Evolutionary conservation across 192 early-diverging fungal genomes (phyloP).

Genomic region (Podochytrium sp.): DNA sequence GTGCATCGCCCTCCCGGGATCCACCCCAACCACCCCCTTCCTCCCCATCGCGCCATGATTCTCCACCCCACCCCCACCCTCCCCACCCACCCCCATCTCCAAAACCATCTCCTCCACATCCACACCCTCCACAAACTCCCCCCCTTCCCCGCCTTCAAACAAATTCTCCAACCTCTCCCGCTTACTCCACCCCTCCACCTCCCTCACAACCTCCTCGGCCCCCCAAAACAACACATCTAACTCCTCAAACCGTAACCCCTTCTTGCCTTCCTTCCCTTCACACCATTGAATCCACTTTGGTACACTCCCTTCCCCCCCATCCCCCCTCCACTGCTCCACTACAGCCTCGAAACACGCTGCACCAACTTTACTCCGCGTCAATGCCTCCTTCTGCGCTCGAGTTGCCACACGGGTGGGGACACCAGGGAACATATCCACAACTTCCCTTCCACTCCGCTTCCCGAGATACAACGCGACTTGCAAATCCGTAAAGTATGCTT

Average conservation of each 20-base stretch:
- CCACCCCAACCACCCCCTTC: background rate
- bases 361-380: constrained; percentile 39
- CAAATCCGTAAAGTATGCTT: constrained; percentile 42
- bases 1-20: background rate
- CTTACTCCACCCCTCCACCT: constrained; percentile 8
- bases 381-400: constrained; percentile 40
- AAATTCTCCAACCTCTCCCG: background rate
- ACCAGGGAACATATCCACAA: constrained; percentile 45
- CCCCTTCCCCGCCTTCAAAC: constrained; percentile 1
- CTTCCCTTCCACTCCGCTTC: constrained; percentile 38
- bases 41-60: background rate
- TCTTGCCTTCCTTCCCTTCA: constrained; percentile 11
- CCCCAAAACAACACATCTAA: constrained; percentile 43
- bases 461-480: constrained; percentile 54
- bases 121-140: background rate
- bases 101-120: constrained; percentile 18
- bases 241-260: constrained; percentile 33
- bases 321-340: background rate
- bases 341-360: constrained; percentile 22
- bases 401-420: constrained; percentile 46
- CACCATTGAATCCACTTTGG: constrained; percentile 35
- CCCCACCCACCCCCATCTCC: constrained; percentile 12
- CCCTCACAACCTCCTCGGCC: constrained; percentile 36
- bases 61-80: background rate
- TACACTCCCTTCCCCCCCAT: background rate